phyloP scores from a whole-genome alignment of 768 basidiomycete genomes.

The Hemileccinum impolitum region DNA sequence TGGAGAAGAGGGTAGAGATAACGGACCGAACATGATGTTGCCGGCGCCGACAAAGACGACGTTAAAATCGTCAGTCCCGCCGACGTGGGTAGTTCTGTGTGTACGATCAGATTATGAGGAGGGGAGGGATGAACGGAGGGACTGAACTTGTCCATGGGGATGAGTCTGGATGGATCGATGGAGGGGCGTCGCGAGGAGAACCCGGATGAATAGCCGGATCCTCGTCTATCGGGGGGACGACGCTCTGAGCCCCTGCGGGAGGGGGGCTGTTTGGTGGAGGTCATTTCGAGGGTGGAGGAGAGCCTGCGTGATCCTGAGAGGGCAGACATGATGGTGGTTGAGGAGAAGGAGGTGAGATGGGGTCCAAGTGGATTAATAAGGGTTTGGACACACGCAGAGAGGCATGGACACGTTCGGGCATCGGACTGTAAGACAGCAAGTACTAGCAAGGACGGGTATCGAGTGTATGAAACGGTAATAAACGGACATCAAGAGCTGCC shows the following conservation, averaged over 20 bases:
- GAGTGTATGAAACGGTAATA: constrained; percentile 20
- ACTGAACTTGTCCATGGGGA: constrained; percentile 77
- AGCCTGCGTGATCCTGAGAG: constrained; percentile 21
- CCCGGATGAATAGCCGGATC: constrained; percentile 43
- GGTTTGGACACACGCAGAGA: constrained; percentile 14
- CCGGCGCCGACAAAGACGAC: constrained; percentile 94
- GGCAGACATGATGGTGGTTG: constrained; percentile 20
- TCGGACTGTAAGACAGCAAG: too few relatives aligned
- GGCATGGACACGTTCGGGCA: too few relatives aligned
- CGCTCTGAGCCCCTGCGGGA: constrained; percentile 47
- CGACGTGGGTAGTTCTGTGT: constrained; percentile 48
- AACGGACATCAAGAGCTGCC: constrained; percentile 21
- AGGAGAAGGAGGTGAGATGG: not conserved
- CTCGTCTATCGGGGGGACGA: constrained; percentile 43
- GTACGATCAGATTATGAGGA: constrained; percentile 4
- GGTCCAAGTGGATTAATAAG: too few relatives aligned
- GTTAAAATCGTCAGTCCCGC: constrained; percentile 78
- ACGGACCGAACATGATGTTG: constrained; percentile 94
- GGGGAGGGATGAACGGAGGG: not conserved
- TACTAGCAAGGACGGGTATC: too few relatives aligned
- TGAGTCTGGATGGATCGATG: constrained; percentile 72
- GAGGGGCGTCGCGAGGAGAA: constrained; percentile 61
- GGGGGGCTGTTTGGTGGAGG: constrained; percentile 27
- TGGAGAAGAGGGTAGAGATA: not conserved
- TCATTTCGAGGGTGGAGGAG: constrained; percentile 32